A percentile compares a stretch with the other conserved stretches of the same genome.
Conservation (phyloP, 345 rosid species). For the Laguncularia racemosa region DNA sequence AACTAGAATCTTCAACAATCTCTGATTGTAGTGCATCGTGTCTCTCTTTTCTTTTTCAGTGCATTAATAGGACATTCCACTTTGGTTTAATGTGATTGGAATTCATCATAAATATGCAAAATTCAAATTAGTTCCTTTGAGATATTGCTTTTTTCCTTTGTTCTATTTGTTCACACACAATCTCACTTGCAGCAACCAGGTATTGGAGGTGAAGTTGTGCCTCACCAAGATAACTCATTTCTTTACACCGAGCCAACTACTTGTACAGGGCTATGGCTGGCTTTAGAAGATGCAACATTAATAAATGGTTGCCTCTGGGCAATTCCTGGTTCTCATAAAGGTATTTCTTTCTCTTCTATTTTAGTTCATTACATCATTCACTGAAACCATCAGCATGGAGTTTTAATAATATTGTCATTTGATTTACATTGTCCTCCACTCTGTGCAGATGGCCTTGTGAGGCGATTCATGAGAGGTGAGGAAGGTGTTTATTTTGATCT, state of each 20-base stretch:
- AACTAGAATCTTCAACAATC: too few relatives aligned
- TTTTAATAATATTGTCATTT: background rate
- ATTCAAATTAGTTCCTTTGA: too few relatives aligned
- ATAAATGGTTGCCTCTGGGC: slow-evolving; percentile 96
- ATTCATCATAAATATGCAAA: too few relatives aligned
- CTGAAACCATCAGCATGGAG: background rate
- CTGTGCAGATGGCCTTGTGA: slow-evolving; percentile 73
- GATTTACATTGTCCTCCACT: background rate
- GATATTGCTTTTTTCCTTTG: too few relatives aligned
- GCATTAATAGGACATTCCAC: too few relatives aligned
- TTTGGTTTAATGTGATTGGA: too few relatives aligned
- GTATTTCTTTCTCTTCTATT: slow-evolving; percentile 22
- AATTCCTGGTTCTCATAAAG: slow-evolving; percentile 91
- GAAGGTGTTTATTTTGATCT: slow-evolving; percentile 69
- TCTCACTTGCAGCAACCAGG: slow-evolving; percentile 76
- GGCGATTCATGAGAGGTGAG: slow-evolving; percentile 76
- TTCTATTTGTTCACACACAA: background rate
- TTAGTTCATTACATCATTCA: background rate
- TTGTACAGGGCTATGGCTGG: slow-evolving; percentile 94
- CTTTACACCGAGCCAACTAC: slow-evolving; percentile 79
- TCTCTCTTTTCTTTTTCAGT: too few relatives aligned
- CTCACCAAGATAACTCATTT: slow-evolving; percentile 92
- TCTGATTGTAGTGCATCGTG: too few relatives aligned
- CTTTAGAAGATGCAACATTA: slow-evolving; percentile 84
- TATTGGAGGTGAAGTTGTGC: slow-evolving; percentile 93